phyloP scores from a whole-genome alignment of 2,329 filamentous ascomycete species.

The Aurifilum marmelostoma region DNA sequence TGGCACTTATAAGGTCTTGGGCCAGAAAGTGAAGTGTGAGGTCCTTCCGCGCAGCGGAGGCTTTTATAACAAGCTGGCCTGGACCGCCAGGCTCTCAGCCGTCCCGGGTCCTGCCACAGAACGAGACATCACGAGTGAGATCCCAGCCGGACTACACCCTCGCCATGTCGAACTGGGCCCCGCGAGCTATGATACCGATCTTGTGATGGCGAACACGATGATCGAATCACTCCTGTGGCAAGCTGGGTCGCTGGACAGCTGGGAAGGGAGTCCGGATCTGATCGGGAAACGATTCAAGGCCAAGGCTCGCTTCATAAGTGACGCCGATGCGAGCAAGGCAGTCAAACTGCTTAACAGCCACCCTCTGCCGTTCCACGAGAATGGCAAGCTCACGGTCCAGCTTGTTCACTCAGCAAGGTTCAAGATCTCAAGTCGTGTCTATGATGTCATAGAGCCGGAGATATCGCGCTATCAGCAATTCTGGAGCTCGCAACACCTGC shows the following conservation, averaged over 20 bases:
- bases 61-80: constrained; percentile 22
- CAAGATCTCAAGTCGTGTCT: constrained; percentile 38
- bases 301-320: constrained; percentile 43
- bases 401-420: constrained; percentile 38
- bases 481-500: too few species aligned
- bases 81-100: constrained; percentile 35
- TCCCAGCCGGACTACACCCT: constrained; percentile 31
- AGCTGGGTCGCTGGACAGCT: constrained; percentile 41
- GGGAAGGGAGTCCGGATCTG: constrained; percentile 34
- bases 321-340: constrained; percentile 42
- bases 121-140: constrained; percentile 30
- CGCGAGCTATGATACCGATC: constrained; percentile 32
- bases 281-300: constrained; percentile 44
- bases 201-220: too few species aligned
- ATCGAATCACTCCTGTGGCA: constrained; percentile 14
- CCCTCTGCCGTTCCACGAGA: constrained; percentile 34
- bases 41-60: constrained; percentile 14
- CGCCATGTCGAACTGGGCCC: constrained; percentile 30
- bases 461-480: constrained; percentile 36
- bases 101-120: constrained; percentile 31
- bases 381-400: constrained; percentile 38
- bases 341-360: constrained; percentile 37
- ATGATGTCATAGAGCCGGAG: constrained; percentile 36
- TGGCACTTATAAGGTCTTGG: constrained; percentile 34
- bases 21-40: constrained; percentile 28